Base-by-base conservation (phyloP, 2,329 filamentous ascomycete species). In the Phaeosphaeriaceae sp. region DNA sequence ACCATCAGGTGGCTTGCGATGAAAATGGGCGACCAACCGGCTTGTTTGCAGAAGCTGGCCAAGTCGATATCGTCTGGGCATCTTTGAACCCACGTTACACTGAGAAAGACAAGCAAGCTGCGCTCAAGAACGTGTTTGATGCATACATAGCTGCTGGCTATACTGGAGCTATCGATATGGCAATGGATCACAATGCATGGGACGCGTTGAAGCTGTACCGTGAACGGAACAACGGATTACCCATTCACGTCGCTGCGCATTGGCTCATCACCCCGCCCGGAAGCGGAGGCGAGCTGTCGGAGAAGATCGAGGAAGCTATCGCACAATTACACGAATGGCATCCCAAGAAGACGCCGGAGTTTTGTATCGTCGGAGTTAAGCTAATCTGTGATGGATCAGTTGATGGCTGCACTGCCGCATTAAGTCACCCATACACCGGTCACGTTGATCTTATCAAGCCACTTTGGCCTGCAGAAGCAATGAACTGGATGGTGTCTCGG, bases 341-440 rank as follows among this genome's bases (percentile, higher is more conserved):
- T 57, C 58, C 64, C 3, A 48, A 63, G 4, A 75, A 70, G 4
- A 74, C 68, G 29, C 76, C 76, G 3, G 72, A 78, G 48, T 77
- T 70, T 49, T 72, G 80, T 26, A 63, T 87, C 7, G 79, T 82
- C 0, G 83, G 84, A 12, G 77, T 86, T 66, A 86, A 86, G 60
- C 70, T 86, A 20, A 83, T 86, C 20, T 81, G 80, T 56, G 84
- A 86, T 48, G 84, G 84, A 11, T 81, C 83, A 41, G 75, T 86
- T 28, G 84, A 87, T 53, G 81, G 80, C 0, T 87, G 83, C 68
- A 86, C 83, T 0, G 84, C 84, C 0, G 81, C 79, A 0, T 64
- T 86, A 2, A 75, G 74, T 1, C 77, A 84, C 59, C 83, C 83
- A 0, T 86, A 86, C 60, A 68, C 45, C 4, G 42, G 42, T 11